phyloP scores from a whole-genome alignment of 2,329 filamentous ascomycete species.

The Rhytidhysteron rufulum region DNA sequence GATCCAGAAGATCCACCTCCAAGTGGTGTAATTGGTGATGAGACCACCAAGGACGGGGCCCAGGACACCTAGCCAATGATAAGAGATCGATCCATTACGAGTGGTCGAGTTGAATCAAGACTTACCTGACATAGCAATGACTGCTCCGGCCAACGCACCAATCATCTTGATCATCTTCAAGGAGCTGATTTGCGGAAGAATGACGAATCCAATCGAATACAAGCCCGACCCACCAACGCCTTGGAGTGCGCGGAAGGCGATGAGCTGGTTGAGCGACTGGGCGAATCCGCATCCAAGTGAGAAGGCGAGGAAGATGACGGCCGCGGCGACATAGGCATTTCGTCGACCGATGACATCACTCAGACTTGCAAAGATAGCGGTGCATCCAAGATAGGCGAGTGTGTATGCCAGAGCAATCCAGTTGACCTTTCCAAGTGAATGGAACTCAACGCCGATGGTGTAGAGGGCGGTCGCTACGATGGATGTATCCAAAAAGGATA shows the following conservation, averaged over 20 bases:
- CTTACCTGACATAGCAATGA: too few species aligned
- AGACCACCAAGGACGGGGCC: slow-evolving; percentile 45
- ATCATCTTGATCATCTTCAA: too few species aligned
- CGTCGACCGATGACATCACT: slow-evolving; percentile 29
- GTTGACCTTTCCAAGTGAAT: too few species aligned
- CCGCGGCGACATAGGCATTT: slow-evolving; percentile 16
- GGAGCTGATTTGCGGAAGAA: slow-evolving; percentile 18
- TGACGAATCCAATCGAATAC: slow-evolving; percentile 41
- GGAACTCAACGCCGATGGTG: too few species aligned
- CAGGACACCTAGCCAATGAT: slow-evolving; percentile 38
- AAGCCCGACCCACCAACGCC: slow-evolving; percentile 48
- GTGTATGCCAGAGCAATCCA: too few species aligned
- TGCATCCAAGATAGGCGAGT: too few species aligned
- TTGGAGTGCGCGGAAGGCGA: slow-evolving; percentile 39
- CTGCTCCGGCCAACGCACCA: slow-evolving; percentile 1
- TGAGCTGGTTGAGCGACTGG: slow-evolving; percentile 28
- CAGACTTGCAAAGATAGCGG: slow-evolving; percentile 29
- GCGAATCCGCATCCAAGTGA: slow-evolving; percentile 29
- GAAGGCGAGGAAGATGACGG: slow-evolving; percentile 24
- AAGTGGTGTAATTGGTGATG: slow-evolving; percentile 38
- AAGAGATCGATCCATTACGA: slow-evolving; percentile 35
- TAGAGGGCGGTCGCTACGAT: too few species aligned
- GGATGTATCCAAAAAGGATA: too few species aligned
- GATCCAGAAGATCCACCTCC: slow-evolving; percentile 48
- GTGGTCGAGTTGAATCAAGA: slow-evolving; percentile 33